Evolutionary conservation across 306 rosid genomes (phyloP), one percentile per base, ranked within the genome.

Genomic region (Crataegus laevigata): DNA sequence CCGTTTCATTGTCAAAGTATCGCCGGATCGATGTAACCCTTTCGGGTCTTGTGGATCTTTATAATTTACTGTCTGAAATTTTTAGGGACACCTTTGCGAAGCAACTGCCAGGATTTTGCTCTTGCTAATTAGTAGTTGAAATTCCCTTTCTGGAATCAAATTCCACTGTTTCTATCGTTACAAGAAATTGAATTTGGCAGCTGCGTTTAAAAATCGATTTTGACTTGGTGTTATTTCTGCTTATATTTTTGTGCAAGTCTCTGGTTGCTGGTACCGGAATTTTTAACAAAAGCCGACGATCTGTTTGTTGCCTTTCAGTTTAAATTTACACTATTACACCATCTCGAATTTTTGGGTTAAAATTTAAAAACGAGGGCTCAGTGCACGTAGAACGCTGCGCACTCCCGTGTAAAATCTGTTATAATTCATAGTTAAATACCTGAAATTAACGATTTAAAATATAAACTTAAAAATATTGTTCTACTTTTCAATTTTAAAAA

Each of bases 1-100:
- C 62, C 12, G 22, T 38, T 34, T 34, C 66, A 55, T 71, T 71
- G 67, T 72, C 68, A 17, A 17, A 72, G 77, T 19, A 43, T 3
- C 60, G 8, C 28, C 25, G 75, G 75, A 29, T 68, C 75, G 45
- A 7, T 77, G 59, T 28, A 68, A 68, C 68, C 57, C 69, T 69
- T 30, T 45, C 21, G 25, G 70, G n/a, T 54, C 69, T 34, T 43
- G 29, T 43, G 50, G 54, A 34, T 29, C 47, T 43, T 40, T 28
- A 29, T 21, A 77, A 77, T 73, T 73, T 61, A 6, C 69, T 0
- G 28, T 21, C 17, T 65, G 69, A 65, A 65, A 61, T 61, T 28
- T 61, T 26, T 1, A 26, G 43, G 45, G 59, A 28, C 60, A 63
- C 67, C 68, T 38, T 38, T 8, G 65, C 26, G 42, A 73, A 73